Evolutionary conservation across 306 rosid genomes (phyloP).

Genomic region (Citrullus mucosospermus): DNA sequence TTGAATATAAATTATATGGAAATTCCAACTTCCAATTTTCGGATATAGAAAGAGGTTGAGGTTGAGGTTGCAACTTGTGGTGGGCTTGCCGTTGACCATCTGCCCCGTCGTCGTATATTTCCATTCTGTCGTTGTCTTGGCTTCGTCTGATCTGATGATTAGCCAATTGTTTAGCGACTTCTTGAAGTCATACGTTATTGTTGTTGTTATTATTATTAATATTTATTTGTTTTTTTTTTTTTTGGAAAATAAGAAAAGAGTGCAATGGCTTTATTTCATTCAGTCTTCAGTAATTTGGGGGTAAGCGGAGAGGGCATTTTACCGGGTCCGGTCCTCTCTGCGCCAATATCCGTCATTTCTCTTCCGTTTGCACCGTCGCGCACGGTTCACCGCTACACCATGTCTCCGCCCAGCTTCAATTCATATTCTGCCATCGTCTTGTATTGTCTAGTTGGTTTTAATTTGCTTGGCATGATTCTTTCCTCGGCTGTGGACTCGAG

Average conservation of each 20-base stretch:
- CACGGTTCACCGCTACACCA: conserved; percentile 4
- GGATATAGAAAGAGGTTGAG: too few relatives aligned
- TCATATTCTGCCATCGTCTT: not conserved
- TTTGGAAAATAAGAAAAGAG: not conserved
- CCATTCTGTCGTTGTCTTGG: not conserved
- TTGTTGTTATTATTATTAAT: too few relatives aligned
- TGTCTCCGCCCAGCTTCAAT: conserved; percentile 11
- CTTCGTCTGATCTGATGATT: not conserved
- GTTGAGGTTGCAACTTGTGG: not conserved
- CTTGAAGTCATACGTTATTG: not conserved
- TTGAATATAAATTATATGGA: too few relatives aligned
- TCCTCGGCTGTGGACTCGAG: conserved; percentile 6
- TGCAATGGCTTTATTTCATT: not conserved
- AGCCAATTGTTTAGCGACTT: not conserved
- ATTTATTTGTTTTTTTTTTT: not conserved
- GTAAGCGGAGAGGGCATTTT: conserved; percentile 14
- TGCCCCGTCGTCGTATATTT: not conserved
- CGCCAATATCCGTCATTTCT: not conserved
- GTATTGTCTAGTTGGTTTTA: not conserved
- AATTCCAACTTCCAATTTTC: too few relatives aligned
- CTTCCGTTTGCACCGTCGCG: not conserved
- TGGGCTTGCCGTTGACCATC: not conserved
- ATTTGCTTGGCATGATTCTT: not conserved
- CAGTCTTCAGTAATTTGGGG: not conserved
- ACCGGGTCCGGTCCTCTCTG: conserved; percentile 27